Conservation (phyloP, 495 filamentous ascomycete genomes). For the Delitschia confertaspora region DNA sequence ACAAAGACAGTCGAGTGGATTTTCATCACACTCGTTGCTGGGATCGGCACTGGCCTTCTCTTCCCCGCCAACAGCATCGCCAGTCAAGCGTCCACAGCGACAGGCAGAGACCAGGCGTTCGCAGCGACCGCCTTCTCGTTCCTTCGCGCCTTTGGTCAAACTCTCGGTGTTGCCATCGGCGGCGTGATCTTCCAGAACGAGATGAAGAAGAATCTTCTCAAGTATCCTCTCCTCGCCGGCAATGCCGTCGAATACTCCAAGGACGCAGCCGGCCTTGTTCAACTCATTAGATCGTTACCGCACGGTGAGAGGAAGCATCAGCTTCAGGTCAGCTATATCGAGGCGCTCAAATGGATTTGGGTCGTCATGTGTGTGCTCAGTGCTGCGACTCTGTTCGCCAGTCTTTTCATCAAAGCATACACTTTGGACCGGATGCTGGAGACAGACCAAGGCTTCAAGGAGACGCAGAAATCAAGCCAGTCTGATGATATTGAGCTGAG, state of each 20-base stretch:
- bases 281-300: constrained; percentile 34
- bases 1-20: constrained; percentile 42
- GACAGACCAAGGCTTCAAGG: constrained; percentile 34
- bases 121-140: constrained; percentile 53
- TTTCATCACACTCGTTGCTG: constrained; percentile 41
- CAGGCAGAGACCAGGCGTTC: constrained; percentile 38
- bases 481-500: no score
- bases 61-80: constrained; percentile 44
- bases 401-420: constrained; percentile 41
- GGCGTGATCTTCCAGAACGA: constrained; percentile 52
- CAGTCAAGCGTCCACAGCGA: constrained; percentile 44
- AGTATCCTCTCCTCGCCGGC: constrained; percentile 28
- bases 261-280: constrained; percentile 43
- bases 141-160: constrained; percentile 53
- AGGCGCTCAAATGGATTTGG: constrained; percentile 34
- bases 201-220: constrained; percentile 39
- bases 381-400: constrained; percentile 42
- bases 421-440: constrained; percentile 29
- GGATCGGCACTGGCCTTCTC: constrained; percentile 44
- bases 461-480: constrained; percentile 33
- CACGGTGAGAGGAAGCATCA: constrained; percentile 28
- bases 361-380: constrained; percentile 43
- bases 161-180: constrained; percentile 53
- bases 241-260: constrained; percentile 35
- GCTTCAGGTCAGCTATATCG: constrained; percentile 34